A percentile compares a stretch with the other conserved stretches of the same genome.
Evolutionary conservation across 2,329 filamentous ascomycete genomes (phyloP).

Genomic region (Didymella arachidicola): DNA sequence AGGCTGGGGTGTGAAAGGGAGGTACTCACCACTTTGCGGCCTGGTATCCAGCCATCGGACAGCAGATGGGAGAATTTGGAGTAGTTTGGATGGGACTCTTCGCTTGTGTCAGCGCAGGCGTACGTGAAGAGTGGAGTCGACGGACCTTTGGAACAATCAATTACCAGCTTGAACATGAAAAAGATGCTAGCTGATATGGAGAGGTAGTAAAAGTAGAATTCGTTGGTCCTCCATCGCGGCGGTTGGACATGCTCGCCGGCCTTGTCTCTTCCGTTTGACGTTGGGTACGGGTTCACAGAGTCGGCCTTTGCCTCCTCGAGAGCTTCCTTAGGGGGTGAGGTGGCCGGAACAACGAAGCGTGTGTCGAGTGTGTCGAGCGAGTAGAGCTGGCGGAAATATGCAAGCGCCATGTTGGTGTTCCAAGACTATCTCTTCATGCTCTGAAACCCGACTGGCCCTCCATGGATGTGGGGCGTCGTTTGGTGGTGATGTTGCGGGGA

Average conservation of each 20-base stretch:
- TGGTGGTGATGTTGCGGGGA: conserved; percentile 15
- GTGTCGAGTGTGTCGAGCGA: conserved; percentile 74
- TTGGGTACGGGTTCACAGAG: conserved; percentile 41
- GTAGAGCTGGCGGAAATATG: conserved; percentile 63
- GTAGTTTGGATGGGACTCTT: conserved; percentile 84
- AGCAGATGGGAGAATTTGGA: conserved; percentile 74
- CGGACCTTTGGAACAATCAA: conserved; percentile 82
- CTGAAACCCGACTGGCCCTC: neutral
- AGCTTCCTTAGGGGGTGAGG: conserved; percentile 63
- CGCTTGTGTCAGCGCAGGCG: conserved; percentile 12
- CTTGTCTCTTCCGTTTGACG: conserved; percentile 35
- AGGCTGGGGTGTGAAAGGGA: neutral
- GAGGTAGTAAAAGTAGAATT: conserved; percentile 84
- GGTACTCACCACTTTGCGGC: conserved; percentile 78
- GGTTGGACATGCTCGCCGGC: conserved; percentile 60
- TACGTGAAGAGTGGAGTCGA: neutral
- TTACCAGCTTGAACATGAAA: conserved; percentile 89
- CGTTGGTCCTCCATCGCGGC: conserved; percentile 83
- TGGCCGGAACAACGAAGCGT: conserved; percentile 74
- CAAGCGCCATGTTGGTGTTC: conserved; percentile 48
- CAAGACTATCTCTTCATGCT: conserved; percentile 36
- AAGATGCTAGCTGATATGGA: conserved; percentile 73
- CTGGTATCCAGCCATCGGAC: conserved; percentile 87
- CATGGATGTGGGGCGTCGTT: conserved; percentile 20
- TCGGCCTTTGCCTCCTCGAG: conserved; percentile 46